Base-by-base conservation (phyloP, 1,284 basidiomycete species). In the Tremellales sp. region DNA sequence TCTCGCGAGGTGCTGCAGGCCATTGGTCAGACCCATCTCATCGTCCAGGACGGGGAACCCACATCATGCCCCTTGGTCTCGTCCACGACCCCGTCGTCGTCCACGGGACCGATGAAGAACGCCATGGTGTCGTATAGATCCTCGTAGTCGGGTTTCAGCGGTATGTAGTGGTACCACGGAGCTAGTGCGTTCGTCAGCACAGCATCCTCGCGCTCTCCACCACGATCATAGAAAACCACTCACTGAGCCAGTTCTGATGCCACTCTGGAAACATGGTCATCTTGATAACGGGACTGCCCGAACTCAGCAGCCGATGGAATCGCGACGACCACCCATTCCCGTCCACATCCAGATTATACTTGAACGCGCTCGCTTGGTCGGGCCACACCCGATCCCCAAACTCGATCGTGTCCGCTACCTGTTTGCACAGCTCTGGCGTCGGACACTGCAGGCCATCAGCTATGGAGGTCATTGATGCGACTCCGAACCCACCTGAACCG, bases 291-390 rank as follows among this genome's bases (percentile, higher is more conserved):
- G 72, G 67, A 43, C 70, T 73, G 12, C 69, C 72, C 21, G 65
- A 63, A 24, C 64, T 63, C n/a, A 75, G 47, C 16, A 75, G 50
- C 22, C 74, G 54, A 49, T 70, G 82, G 67, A 84, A 85, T 1
- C 83, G 77, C 36, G 79, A 76, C 18, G 79, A 81, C 82, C 83
- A 84, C 1, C 80, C 83, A 55, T 85, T 82, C 3, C 82, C 81
- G 51, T 84, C 80, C 4, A 69, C 64, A 50, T 69, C 65, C 6
- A 70, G 53, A 24, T 59, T 56, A 52, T 68, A 73, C 25, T 70
- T 68, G 56, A 63, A 73, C 43, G 72, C 74, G 31, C 79, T 80
- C 12, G 78, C 78, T 48, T 82, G 74, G 34, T 75, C 63, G 7
- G 70, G 74, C 53, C 79, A 78, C 25, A 74, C 65, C 32, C 68